A percentile compares a stretch with the other conserved stretches of the same genome.
Evolutionary conservation across 116 monocot species (phyloP).

Genomic region (Trichopus zeylanicus): DNA sequence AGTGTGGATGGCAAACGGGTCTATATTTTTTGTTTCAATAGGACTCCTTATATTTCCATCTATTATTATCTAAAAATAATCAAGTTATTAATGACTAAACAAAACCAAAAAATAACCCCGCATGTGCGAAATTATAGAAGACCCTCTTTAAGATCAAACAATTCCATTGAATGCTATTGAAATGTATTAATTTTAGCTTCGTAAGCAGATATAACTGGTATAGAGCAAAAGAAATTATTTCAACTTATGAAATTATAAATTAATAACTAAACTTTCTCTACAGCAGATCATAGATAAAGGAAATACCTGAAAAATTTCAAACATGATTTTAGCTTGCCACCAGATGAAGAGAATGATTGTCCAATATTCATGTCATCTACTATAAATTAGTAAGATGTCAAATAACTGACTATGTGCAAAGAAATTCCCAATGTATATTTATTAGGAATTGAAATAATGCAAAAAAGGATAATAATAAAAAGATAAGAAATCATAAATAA

Average conservation of each 20-base stretch:
- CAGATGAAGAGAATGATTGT: constrained; percentile 1
- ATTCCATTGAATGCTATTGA: constrained; percentile 3
- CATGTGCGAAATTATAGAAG: background rate
- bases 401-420: background rate
- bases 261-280: background rate
- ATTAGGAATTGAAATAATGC: background rate
- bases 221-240: too few relatives aligned
- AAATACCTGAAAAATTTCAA: constrained; percentile 11
- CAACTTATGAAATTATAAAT: background rate
- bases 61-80: constrained; percentile 12
- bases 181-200: too few relatives aligned
- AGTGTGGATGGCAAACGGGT: constrained; percentile 5
- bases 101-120: constrained; percentile 11
- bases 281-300: background rate
- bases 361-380: constrained; percentile 5
- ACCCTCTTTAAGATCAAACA: constrained; percentile 7
- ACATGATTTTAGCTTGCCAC: constrained; percentile 12
- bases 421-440: background rate
- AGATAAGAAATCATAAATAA: background rate
- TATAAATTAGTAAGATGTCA: background rate
- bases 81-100: constrained; percentile 8
- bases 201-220: too few relatives aligned
- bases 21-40: constrained; percentile 11
- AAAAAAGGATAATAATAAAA: background rate
- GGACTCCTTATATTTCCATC: constrained; percentile 12